These are phyloP conservation scores for Podaxis pistillaris DNA, from an alignment of 768 basidiomycete genomes.

Conservation along the genomic window DNA sequence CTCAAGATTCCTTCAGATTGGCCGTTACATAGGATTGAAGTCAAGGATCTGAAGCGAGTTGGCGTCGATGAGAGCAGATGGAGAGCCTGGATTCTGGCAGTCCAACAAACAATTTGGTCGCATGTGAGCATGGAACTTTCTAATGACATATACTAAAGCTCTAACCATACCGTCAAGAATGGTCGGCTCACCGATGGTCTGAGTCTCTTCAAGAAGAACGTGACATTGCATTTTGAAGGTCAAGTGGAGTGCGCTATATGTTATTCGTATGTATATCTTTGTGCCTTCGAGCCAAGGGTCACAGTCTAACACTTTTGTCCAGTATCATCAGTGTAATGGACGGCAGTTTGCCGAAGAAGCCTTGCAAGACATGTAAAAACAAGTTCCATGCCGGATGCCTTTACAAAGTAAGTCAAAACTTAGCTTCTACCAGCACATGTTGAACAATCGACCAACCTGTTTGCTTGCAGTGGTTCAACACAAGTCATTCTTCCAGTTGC, in stretches of 20 bases:
- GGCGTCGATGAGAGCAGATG: conserved; percentile 89
- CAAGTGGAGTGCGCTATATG: conserved; percentile 97
- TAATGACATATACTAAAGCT: not conserved
- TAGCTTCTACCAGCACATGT: not conserved
- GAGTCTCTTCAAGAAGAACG: conserved; percentile 91
- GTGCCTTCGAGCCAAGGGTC: not conserved
- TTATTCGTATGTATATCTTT: conserved; percentile 64
- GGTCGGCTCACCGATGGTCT: conserved; percentile 88
- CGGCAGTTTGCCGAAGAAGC: conserved; percentile 81
- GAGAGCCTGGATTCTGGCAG: conserved; percentile 91
- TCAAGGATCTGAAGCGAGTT: conserved; percentile 79
- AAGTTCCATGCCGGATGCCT: conserved; percentile 90
- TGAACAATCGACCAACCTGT: not conserved
- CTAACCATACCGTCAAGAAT: conserved; percentile 49
- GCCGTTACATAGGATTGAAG: conserved; percentile 85
- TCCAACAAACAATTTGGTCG: conserved; percentile 87
- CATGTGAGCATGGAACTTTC: conserved; percentile 55
- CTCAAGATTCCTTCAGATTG: conserved; percentile 87
- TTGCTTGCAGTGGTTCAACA: conserved; percentile 74
- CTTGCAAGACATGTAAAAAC: conserved; percentile 94
- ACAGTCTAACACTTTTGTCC: not conserved
- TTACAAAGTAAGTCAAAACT: conserved; percentile 59
- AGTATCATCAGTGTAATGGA: conserved; percentile 93
- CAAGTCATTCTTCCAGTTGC: conserved; percentile 87
- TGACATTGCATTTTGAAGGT: conserved; percentile 89